Evolutionary conservation across 73 alveolate genomes (phyloP).

Genomic region (Effrenium voratum): DNA sequence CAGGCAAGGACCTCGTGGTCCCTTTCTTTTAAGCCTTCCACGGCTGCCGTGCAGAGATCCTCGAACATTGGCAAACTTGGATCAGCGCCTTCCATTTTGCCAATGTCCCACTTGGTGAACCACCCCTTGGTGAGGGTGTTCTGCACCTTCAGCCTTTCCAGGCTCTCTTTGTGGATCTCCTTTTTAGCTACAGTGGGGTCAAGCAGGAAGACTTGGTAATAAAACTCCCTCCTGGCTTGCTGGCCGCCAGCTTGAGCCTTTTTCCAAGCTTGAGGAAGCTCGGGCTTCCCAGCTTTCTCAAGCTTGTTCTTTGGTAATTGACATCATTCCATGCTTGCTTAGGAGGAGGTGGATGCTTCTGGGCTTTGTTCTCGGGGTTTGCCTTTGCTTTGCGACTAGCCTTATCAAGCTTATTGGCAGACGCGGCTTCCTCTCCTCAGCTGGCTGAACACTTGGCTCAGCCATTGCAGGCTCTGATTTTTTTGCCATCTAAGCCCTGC

Average conservation of each 20-base stretch:
- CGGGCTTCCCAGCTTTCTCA: too few species aligned
- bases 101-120: neutral
- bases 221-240: neutral
- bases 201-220: conserved; percentile 24
- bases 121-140: neutral
- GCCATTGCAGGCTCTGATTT: too few species aligned
- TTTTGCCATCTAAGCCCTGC: too few species aligned
- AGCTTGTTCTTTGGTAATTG: too few species aligned
- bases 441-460: too few species aligned
- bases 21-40: neutral
- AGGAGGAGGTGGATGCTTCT: too few species aligned
- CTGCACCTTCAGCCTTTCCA: neutral
- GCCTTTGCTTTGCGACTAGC: too few species aligned
- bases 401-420: too few species aligned
- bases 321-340: too few species aligned
- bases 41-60: neutral
- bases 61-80: neutral
- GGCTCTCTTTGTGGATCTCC: conserved; percentile 7
- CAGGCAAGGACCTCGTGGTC: conserved; percentile 23
- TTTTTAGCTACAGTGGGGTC: neutral
- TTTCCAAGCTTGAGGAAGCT: neutral
- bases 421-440: too few species aligned
- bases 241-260: neutral
- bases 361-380: too few species aligned
- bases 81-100: neutral